phyloP scores from a whole-genome alignment of 2,329 filamentous ascomycete genomes.

The Aspergillus fumigatus region DNA sequence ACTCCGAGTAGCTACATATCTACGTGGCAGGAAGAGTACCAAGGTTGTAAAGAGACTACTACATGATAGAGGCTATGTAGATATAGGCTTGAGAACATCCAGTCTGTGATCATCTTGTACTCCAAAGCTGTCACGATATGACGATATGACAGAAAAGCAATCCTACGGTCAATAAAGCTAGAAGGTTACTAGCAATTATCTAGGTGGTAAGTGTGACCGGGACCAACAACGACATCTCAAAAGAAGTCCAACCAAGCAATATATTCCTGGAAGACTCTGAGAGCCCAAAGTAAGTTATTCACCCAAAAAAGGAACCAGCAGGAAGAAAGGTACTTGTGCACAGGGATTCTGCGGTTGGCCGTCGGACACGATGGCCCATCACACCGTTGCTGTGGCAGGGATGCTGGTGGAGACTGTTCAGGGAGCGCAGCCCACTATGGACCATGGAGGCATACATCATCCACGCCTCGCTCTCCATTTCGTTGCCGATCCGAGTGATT shows the following conservation, averaged over 20 bases:
- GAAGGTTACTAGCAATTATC: neutral
- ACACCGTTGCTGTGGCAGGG: constrained; percentile 33
- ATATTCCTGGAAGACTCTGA: neutral
- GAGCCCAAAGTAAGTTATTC: neutral
- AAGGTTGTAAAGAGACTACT: no score
- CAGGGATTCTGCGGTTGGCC: neutral
- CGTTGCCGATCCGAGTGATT: neutral
- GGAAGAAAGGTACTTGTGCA: neutral
- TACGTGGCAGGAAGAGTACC: no score
- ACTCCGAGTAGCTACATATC: no score
- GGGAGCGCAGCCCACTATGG: constrained; percentile 8
- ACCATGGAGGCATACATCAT: constrained; percentile 5
- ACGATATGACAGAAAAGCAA: neutral
- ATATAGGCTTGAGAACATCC: no score
- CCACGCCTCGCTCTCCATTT: neutral
- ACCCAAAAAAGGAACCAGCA: neutral
- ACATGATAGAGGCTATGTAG: no score
- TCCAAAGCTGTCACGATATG: neutral
- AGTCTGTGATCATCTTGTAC: neutral
- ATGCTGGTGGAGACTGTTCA: constrained; percentile 25
- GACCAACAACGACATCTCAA: neutral
- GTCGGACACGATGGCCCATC: neutral
- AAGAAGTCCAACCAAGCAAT: neutral
- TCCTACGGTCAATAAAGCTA: neutral
- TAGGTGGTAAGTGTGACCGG: neutral